Evolutionary conservation across 208 protist species (phyloP), one percentile per base, ranked within the genome.

Genomic region (Crithidia mellificae): DNA sequence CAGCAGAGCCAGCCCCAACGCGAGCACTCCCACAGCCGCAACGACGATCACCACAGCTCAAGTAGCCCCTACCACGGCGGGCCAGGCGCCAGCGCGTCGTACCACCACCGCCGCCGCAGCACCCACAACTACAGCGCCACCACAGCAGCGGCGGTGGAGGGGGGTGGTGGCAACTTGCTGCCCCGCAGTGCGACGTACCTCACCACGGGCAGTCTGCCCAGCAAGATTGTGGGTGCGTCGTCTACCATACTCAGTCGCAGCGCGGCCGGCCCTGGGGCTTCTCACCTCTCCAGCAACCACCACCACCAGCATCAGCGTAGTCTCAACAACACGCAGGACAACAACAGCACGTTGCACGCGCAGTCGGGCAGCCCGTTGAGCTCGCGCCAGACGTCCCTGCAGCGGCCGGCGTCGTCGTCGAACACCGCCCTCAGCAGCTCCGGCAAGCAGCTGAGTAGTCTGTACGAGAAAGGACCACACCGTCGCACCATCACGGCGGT

Each of bases 401-500:
- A 3, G 46, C 58, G 29, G 46, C 58, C 44, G 19, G 29, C 58
- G 17, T 19, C 44, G n/a, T 64, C 58, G 27, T 41, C 46, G 30
- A 64, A 49, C 24, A 63, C 41, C 14, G 39, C 56, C 6, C 20
- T 51, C 19, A 51, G 58, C 44, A 54, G 30, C 46, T 64, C 44
- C 44, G 46, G 24, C 44, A 36, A 24, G 17, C 58, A 44, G 46
- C n/a, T 22, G n/a, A 54, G 29, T 20, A 27, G 29, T 20, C n/a
- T n/a, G n/a, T 19, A 30, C 44, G 46, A 52, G 6, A 49, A 34
- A 5, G 41, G 3, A 2, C 58, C 58, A 9, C 30, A 43, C 30
- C 41, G 58, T 6, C 58, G 58, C 46, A 54, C 58, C n/a, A 20
- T 29, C 15, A 64, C 58, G n/a, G 58, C 24, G n/a, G 20, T 41